Percentiles rank a stretch among this genome's conserved stretches.
Evolutionary conservation across 2,329 filamentous ascomycete genomes (phyloP).

Genomic region (Geosmithia flava): DNA sequence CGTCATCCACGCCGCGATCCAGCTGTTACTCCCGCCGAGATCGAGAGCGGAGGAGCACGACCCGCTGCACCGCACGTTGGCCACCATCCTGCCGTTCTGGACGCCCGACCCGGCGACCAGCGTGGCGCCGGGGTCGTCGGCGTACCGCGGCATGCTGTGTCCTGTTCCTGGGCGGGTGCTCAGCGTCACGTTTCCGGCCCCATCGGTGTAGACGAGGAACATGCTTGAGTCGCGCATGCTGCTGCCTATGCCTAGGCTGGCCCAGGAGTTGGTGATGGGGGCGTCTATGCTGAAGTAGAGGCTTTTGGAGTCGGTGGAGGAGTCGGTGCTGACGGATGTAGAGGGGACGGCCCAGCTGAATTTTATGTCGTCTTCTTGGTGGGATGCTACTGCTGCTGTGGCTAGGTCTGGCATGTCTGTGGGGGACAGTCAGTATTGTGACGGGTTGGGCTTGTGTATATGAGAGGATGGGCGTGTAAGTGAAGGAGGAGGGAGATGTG

Average conservation of each 20-base stretch:
- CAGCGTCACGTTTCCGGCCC: slow-evolving; percentile 46
- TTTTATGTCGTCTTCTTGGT: slow-evolving; percentile 28
- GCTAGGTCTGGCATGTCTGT: neutral
- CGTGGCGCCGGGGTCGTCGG: slow-evolving; percentile 28
- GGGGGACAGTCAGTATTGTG: neutral
- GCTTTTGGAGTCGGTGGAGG: slow-evolving; percentile 35
- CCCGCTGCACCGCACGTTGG: slow-evolving; percentile 43
- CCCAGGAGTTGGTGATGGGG: slow-evolving; percentile 40
- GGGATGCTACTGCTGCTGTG: neutral
- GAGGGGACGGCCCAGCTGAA: slow-evolving; percentile 43
- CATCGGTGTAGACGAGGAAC: slow-evolving; percentile 50
- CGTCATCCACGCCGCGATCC: slow-evolving; percentile 43
- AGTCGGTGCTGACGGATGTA: slow-evolving; percentile 23
- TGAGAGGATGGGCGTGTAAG: neutral
- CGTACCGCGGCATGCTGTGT: slow-evolving; percentile 35
- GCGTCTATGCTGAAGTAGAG: slow-evolving; percentile 51
- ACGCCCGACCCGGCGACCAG: slow-evolving; percentile 49
- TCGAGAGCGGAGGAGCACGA: slow-evolving; percentile 30
- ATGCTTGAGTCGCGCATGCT: slow-evolving; percentile 46
- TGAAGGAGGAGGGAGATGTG: neutral
- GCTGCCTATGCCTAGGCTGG: slow-evolving; percentile 43
- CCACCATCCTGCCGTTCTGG: slow-evolving; percentile 36
- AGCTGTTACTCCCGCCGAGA: slow-evolving; percentile 26
- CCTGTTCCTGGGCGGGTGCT: slow-evolving; percentile 39
- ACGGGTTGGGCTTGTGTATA: neutral